Base-by-base conservation (phyloP, 306 rosid species). In the Prinsepia uniflora region DNA sequence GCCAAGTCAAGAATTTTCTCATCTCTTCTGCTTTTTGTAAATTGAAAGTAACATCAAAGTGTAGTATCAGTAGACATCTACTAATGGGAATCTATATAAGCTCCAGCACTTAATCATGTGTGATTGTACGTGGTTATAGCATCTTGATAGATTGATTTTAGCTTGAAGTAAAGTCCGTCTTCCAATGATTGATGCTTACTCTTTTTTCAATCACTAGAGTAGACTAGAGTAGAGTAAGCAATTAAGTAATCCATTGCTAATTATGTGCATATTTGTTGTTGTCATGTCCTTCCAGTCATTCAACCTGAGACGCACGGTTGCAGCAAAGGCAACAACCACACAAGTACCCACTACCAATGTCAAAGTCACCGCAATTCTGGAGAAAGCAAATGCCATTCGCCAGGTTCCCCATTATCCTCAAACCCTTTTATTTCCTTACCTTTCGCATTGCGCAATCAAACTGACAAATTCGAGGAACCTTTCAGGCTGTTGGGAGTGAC, bases 351-450 rank as follows among this genome's bases (percentile, higher is more conserved):
- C 86, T n/a, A 74, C 96, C 22, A 90, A 81, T 11, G 80, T 83
- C 76, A 79, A 91, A 71, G 96, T 94, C 80, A 89, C 92, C 3
- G 99, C 97, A 79, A 94, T 94, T 76, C 76, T 94, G 85, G 91
- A 91, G 92, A 94, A 91, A 85, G 99, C 99, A 73, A 89, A 79
- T 45, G 96, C 99, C 57, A 94, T 94, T 64, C 96, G 97, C 77
- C 99, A 87, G 96, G 99, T 94, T 83, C 71, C 39, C 34, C 54
- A 67, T 17, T n/a, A 5, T 17, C 13, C 10, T 39, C 52, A 65
- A 2, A 2, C 18, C 52, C 36, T 36, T 64, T 59, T 13, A 52
- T 30, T 43, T 56, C n/a, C 24, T 24, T 52, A 44, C 8, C 22
- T 47, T 70, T 15, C 30, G 54, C 42, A 34, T 55, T 14, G 46